A percentile compares a stretch with the other conserved stretches of the same genome.
phyloP scores from a whole-genome alignment of 2,329 filamentous ascomycete species.

The Colletotrichum sojae region DNA sequence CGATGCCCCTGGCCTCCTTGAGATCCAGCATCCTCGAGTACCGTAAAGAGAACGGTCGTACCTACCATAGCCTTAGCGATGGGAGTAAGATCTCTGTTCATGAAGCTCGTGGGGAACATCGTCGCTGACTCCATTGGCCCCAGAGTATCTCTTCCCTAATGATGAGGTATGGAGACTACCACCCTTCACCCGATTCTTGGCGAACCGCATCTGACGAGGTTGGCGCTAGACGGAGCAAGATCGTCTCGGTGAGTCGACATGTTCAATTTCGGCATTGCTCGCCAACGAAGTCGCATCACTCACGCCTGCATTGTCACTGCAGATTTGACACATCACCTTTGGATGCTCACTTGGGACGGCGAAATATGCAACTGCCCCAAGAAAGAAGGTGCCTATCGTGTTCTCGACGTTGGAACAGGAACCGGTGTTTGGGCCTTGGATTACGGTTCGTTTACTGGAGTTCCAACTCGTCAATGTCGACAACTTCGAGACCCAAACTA shows the following conservation, averaged over 20 bases:
- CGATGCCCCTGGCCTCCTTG: constrained; percentile 2
- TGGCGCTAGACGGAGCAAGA: constrained; percentile 10
- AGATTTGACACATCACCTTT: constrained; percentile 13
- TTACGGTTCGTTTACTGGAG: constrained; percentile 26
- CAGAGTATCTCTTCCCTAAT: constrained; percentile 14
- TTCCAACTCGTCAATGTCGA: not conserved
- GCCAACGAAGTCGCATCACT: not conserved
- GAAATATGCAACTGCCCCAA: constrained; percentile 14
- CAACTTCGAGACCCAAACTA: too few relatives aligned
- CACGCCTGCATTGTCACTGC: not conserved
- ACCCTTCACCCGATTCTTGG: not conserved
- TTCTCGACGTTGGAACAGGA: constrained; percentile 22
- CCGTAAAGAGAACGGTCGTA: constrained; percentile 31
- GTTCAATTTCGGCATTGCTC: not conserved
- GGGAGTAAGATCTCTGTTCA: constrained; percentile 13
- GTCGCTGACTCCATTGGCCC: not conserved
- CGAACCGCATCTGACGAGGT: not conserved
- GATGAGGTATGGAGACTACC: not conserved
- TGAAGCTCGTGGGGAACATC: not conserved
- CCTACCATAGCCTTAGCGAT: constrained; percentile 42
- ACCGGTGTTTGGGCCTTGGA: constrained; percentile 38
- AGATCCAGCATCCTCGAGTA: constrained; percentile 24
- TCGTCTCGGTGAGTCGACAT: constrained; percentile 11
- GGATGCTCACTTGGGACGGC: constrained; percentile 11
- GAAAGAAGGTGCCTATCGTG: constrained; percentile 8